Evolutionary conservation across 768 basidiomycete genomes (phyloP).

Genomic region (Scleroderma citrinum): DNA sequence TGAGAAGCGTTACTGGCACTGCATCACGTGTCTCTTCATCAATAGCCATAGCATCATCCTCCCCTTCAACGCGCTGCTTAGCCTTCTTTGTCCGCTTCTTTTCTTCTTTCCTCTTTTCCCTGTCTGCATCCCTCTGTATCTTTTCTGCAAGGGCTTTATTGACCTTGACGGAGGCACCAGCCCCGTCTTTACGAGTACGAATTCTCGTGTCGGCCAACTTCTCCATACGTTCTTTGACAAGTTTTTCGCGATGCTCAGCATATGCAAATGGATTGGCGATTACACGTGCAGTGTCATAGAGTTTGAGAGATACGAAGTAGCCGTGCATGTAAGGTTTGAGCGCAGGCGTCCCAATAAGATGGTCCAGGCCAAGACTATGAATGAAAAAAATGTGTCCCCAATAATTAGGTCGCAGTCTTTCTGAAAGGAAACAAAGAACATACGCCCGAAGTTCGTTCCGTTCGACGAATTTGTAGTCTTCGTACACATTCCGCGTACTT

Average conservation of each 20-base stretch:
- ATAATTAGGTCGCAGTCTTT: not conserved
- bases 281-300: conserved; percentile 92
- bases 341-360: conserved; percentile 88
- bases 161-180: conserved; percentile 30
- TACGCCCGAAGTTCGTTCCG: conserved; percentile 79
- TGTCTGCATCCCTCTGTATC: conserved; percentile 62
- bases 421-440: conserved; percentile 18
- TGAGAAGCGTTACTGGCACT: conserved; percentile 48
- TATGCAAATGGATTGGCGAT: conserved; percentile 97
- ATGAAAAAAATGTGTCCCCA: not conserved
- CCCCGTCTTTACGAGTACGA: conserved; percentile 61
- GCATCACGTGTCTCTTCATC: conserved; percentile 20
- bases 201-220: conserved; percentile 93
- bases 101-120: conserved; percentile 49
- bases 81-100: conserved; percentile 44
- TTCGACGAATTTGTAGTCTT: conserved; percentile 97
- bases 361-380: conserved; percentile 83
- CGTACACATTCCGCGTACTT: conserved; percentile 71
- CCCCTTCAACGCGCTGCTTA: conserved; percentile 31
- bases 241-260: conserved; percentile 85
- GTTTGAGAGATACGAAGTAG: conserved; percentile 92
- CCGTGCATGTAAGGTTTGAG: conserved; percentile 99
- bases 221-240: conserved; percentile 85
- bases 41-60: conserved; percentile 29
- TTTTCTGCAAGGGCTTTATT: conserved; percentile 86